These are phyloP conservation scores for Calonectria hawksworthii DNA, from an alignment of 2,329 filamentous ascomycete genomes.

Conservation along the genomic window DNA sequence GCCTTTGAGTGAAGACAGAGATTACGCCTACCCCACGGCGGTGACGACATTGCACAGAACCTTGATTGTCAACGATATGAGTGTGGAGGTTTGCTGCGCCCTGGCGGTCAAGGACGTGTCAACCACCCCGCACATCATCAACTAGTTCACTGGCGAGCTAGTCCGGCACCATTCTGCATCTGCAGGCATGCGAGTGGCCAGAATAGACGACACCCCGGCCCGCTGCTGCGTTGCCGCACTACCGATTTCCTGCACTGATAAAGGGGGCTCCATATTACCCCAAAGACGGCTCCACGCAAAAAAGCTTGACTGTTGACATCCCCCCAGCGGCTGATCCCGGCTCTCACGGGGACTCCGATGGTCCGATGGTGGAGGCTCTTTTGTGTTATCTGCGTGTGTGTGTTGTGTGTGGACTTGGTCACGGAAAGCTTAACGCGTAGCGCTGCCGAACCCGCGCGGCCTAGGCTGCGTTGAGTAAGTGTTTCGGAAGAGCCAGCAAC, in stretches of 20 bases:
- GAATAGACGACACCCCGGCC: background rate
- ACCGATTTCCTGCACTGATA: slow-evolving; percentile 6
- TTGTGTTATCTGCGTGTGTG: background rate
- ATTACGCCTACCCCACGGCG: background rate
- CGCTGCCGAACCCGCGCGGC: background rate
- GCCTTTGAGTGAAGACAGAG: background rate
- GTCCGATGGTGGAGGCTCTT: background rate
- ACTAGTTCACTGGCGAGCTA: background rate
- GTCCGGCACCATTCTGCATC: background rate
- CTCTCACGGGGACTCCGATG: background rate
- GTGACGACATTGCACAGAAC: background rate
- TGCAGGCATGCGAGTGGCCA: background rate
- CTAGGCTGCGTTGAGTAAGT: slow-evolving; percentile 4
- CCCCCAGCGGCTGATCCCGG: background rate
- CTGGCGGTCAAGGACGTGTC: background rate
- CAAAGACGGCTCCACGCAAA: background rate
- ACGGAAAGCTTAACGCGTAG: background rate
- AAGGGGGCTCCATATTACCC: background rate
- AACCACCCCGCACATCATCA: background rate
- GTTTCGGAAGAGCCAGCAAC: background rate
- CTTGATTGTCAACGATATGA: background rate
- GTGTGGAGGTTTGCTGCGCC: background rate
- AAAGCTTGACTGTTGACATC: background rate
- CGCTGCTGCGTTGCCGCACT: background rate
- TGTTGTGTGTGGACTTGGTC: background rate